Evolutionary conservation across 495 filamentous ascomycete species (phyloP), one percentile per base, ranked within the genome.

Genomic region (Trichoderma asperelloides): DNA sequence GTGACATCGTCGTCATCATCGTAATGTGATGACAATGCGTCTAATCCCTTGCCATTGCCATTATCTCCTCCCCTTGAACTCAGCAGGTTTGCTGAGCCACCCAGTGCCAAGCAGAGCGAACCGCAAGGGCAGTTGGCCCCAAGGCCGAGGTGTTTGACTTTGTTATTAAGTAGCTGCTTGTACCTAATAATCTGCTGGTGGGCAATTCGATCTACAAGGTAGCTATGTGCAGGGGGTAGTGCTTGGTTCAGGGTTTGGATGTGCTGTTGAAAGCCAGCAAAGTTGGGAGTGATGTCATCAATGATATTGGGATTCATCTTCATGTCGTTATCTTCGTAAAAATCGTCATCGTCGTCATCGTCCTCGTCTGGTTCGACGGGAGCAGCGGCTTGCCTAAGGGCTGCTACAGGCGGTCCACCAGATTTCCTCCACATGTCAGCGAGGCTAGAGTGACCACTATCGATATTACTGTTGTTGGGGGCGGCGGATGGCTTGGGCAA

Each of bases 181-280:
- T 93, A 96, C 47, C 93, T 86, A 64, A 85, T 81, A 45, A 87
- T 78, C 71, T 97, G 91, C 71, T 96, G 91, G 67, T 89, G 80
- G 0, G 89, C 91, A 70, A 96, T 88, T 57, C 94, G 87, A n/a
- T 94, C 89, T 21, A 94, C 83, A 70, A 97, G 78, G 72, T 85
- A 91, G 21, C 78, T 82, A 63, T 85, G 80, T 3, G 39, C 45
- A 11, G 49, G 63, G 27, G 70, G 73, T 65, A 85, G 76, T 3
- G 69, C 51, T 15, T 92, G 91, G 70, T 93, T 93, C 40, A 92
- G 76, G 69, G 86, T 80, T 68, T 85, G 78, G 23, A 96, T 84
- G 74, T 96, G 91, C 13, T 83, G 78, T 68, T 86, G 87, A 77
- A 97, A 97, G 5, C 93, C 92, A 64, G 87, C 85, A 21, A 86